Evolutionary conservation across 495 filamentous ascomycete species (phyloP).

Genomic region (Physcia stellaris): DNA sequence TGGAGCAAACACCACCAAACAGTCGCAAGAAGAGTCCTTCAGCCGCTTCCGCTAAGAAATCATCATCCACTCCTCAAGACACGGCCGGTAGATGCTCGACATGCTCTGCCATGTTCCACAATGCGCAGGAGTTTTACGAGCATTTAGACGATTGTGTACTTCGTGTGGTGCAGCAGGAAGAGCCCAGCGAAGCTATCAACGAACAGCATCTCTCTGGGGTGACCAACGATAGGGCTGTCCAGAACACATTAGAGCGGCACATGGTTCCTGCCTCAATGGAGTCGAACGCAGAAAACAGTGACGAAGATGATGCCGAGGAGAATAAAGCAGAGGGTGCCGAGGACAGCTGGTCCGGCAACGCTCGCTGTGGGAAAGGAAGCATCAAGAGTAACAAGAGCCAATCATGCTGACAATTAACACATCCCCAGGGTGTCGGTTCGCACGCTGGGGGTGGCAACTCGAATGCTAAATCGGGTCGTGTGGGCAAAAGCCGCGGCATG

Average conservation of each 20-base stretch:
- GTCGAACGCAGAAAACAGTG: slow-evolving; percentile 36
- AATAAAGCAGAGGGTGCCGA: slow-evolving; percentile 44
- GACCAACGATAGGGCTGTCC: slow-evolving; percentile 66
- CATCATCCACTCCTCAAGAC: slow-evolving; percentile 48
- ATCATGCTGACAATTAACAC: slow-evolving; percentile 44
- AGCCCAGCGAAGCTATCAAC: slow-evolving; percentile 93
- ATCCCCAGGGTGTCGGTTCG: slow-evolving; percentile 36
- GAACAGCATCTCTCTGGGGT: slow-evolving; percentile 71
- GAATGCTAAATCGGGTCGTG: slow-evolving; percentile 28
- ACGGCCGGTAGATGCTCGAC: slow-evolving; percentile 93
- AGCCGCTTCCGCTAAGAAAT: slow-evolving; percentile 29
- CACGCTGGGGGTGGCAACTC: slow-evolving; percentile 41
- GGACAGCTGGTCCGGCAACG: slow-evolving; percentile 37
- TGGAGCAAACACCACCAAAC: slow-evolving; percentile 93
- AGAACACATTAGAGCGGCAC: slow-evolving; percentile 74
- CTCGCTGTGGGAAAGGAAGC: slow-evolving; percentile 35
- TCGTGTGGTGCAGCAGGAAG: slow-evolving; percentile 92
- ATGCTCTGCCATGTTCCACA: slow-evolving; percentile 80
- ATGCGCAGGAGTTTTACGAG: slow-evolving; percentile 97
- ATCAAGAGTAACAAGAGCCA: slow-evolving; percentile 27
- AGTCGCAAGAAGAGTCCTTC: slow-evolving; percentile 70
- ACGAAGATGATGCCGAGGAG: slow-evolving; percentile 53
- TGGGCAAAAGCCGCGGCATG: slow-evolving; percentile 28
- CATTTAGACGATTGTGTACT: slow-evolving; percentile 98
- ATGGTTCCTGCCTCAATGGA: slow-evolving; percentile 48